Evolutionary conservation across 257 asterid species (phyloP).

Genomic region (Jacaranda copaia): DNA sequence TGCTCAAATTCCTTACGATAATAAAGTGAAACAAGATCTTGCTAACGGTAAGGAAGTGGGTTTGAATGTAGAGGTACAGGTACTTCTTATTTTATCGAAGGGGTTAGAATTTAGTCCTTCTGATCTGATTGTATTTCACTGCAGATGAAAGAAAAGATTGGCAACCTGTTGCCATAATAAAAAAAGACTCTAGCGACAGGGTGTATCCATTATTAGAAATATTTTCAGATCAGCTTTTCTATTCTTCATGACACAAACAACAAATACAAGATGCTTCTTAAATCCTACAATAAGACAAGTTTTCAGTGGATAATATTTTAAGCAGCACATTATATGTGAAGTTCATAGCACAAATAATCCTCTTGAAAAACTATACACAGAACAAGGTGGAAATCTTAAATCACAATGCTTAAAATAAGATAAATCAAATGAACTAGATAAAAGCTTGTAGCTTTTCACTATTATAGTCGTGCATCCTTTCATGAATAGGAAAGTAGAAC

Average conservation of each 20-base stretch:
- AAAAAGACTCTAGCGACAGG: not conserved
- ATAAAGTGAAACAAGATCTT: not conserved
- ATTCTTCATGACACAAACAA: not conserved
- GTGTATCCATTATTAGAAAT: slow-evolving; percentile 14
- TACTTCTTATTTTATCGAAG: not conserved
- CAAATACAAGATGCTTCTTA: not conserved
- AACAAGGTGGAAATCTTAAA: slow-evolving; percentile 11
- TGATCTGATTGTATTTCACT: not conserved
- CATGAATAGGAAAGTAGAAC: not conserved
- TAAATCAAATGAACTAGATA: not conserved
- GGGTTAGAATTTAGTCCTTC: slow-evolving; percentile 10
- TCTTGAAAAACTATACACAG: slow-evolving; percentile 6
- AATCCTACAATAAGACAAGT: not conserved
- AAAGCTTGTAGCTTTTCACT: slow-evolving; percentile 2
- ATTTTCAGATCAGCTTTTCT: not conserved
- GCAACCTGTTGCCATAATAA: slow-evolving; percentile 2
- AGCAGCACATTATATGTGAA: not conserved
- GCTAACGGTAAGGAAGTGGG: not conserved
- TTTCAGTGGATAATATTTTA: slow-evolving; percentile 9
- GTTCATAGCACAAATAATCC: not conserved
- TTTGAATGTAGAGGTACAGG: not conserved
- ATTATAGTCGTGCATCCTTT: slow-evolving; percentile 21
- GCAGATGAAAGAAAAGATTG: not conserved
- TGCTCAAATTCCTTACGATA: not conserved
- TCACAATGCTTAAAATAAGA: not conserved